Percentiles rank a stretch among this genome's conserved stretches.
Conservation (phyloP, 441 rosid species). For the Adansonia grandidieri region DNA sequence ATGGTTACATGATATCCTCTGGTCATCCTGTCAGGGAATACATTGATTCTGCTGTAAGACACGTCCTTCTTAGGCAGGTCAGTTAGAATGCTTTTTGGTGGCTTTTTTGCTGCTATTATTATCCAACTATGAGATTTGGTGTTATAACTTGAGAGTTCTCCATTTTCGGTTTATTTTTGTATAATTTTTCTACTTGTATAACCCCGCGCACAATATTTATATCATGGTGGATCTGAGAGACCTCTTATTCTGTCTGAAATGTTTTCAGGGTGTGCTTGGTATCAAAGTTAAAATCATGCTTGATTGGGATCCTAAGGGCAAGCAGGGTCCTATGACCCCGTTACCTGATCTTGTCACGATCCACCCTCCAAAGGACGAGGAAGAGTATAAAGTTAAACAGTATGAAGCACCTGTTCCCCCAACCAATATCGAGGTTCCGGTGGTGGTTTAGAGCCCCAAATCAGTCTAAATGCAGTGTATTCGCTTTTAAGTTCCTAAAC, state of each 20-base stretch:
- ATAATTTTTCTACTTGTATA: background rate
- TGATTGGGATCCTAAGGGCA: conserved; percentile 14
- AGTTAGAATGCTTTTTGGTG: background rate
- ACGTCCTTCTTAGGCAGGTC: conserved; percentile 60
- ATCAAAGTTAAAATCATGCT: conserved; percentile 68
- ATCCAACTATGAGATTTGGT: background rate
- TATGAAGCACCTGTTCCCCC: conserved; percentile 38
- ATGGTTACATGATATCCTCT: conserved; percentile 73
- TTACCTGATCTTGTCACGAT: conserved; percentile 61
- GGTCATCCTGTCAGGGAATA: conserved; percentile 62
- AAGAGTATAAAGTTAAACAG: conserved; percentile 38
- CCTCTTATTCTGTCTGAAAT: background rate
- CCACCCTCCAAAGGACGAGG: conserved; percentile 60
- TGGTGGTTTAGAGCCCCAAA: conserved; percentile 26
- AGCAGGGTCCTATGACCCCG: conserved; percentile 54
- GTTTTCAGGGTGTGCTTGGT: conserved; percentile 49
- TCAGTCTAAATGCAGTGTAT: background rate
- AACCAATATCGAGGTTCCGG: conserved; percentile 51
- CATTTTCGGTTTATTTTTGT: background rate
- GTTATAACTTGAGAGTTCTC: background rate
- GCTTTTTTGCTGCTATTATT: background rate
- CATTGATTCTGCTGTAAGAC: conserved; percentile 60
- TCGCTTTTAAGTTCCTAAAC: background rate
- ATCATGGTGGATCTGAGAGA: background rate
- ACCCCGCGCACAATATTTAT: background rate